phyloP scores from a whole-genome alignment of 768 basidiomycete genomes.

The Tulasnella sp. region DNA sequence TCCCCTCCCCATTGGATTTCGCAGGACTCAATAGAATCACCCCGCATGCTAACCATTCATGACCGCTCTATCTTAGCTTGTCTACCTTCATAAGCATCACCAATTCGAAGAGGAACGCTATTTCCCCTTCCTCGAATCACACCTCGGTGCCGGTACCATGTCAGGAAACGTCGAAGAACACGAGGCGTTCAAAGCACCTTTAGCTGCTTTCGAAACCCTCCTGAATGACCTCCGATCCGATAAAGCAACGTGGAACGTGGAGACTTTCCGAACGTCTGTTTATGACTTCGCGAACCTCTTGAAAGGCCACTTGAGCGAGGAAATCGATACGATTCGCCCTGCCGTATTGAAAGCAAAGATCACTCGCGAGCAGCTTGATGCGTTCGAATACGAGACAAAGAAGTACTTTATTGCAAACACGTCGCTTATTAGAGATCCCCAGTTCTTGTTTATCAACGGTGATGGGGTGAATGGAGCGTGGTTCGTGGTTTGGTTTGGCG shows the following conservation, averaged over 20 bases:
- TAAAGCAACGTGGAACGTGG: not conserved
- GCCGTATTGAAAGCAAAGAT: constrained; percentile 6
- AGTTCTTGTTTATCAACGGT: constrained; percentile 1
- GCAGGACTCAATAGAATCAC: too few relatives aligned
- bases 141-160: constrained; percentile 18
- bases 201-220: constrained; percentile 3
- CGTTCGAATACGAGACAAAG: not conserved
- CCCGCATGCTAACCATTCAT: not conserved
- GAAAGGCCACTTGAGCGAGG: constrained; percentile 11
- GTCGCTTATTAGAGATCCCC: not conserved
- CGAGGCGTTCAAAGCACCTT: constrained; percentile 10
- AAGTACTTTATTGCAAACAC: not conserved
- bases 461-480: constrained; percentile 16
- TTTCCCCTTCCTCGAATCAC: constrained; percentile 18
- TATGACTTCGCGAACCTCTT: not conserved
- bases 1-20: not conserved
- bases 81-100: constrained; percentile 13
- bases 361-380: constrained; percentile 12
- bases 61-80: not conserved
- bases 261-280: not conserved
- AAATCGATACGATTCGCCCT: constrained; percentile 15
- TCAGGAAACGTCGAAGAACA: constrained; percentile 7
- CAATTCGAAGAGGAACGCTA: constrained; percentile 12
- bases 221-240: not conserved
- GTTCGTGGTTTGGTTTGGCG: not conserved